Evolutionary conservation across 192 early-diverging fungal genomes (phyloP), one percentile per base, ranked within the genome.

Genomic region (Gamsiella multidivaricata): DNA sequence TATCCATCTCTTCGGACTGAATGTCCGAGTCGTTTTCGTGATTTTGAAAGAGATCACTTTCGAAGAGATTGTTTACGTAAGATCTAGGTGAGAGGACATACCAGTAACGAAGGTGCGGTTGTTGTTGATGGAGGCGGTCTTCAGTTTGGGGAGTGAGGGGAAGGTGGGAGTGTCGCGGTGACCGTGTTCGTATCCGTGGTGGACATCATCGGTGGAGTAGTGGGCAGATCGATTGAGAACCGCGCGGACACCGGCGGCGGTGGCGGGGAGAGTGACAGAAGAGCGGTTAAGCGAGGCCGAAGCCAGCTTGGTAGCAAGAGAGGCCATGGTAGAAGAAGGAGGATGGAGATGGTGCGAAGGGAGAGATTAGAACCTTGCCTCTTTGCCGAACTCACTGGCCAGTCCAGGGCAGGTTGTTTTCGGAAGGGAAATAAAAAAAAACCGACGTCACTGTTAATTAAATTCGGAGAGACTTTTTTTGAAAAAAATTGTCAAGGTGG

Each of bases 261-360:
- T 70, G 51, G 83, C 83, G 46, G 84, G 83, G 32, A 79, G 79
- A 62, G 78, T 86, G 61, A 81, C 70, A 53, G 65, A 79, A 29
- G 87, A 70, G 65, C 87, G 87, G 73, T 88, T 88, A 55, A 82
- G 71, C 42, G 83, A 62, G 54, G 83, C 70, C 45, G 84, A 82
- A 61, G 83, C 83, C 71, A 86, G 60, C 60, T 69, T 78, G 59
- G 68, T 70, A 63, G 70, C 68, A 58, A 86, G 81, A 46, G 85
- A 82, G 58, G 85, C 85, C 85, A 86, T 86, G 47, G 45, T 75
- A 50, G 32, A 8, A 53, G 52, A 31, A 36, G 54, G 61, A 36
- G 55, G 54, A n/a, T n/a, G n/a, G n/a, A n/a, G 33, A 18, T 31
- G 20, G 29, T 8, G 10, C 28, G 54, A 23, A 54, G 36, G 39